Conservation (phyloP, 768 basidiomycete species). For the Phanerochaete carnosa region DNA sequence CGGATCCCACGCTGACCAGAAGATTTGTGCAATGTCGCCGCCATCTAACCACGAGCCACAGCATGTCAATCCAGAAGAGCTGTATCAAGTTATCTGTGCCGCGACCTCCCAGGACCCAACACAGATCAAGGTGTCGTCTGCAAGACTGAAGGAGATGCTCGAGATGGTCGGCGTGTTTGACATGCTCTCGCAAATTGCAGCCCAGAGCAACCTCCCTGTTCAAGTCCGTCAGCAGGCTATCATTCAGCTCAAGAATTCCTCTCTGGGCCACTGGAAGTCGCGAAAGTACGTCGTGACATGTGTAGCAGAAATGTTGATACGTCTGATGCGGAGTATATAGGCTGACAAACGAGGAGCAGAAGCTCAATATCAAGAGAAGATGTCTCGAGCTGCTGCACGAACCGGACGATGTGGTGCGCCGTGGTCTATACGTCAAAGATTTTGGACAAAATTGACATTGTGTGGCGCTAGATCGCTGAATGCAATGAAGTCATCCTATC, state of each 20-base stretch:
- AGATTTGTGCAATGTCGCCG: not conserved
- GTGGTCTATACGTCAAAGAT: not conserved
- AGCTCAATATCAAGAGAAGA: constrained; percentile 59
- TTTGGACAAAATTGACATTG: not conserved
- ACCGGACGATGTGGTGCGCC: constrained; percentile 65
- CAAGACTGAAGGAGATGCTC: constrained; percentile 64
- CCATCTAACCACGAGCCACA: not conserved
- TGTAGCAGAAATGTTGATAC: not conserved
- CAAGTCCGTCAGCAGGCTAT: constrained; percentile 76
- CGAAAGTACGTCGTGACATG: constrained; percentile 52
- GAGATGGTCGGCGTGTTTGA: constrained; percentile 71
- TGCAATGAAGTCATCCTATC: constrained; percentile 73
- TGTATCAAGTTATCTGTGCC: constrained; percentile 60
- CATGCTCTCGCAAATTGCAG: constrained; percentile 70
- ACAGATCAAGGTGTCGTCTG: constrained; percentile 43
- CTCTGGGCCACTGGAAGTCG: constrained; percentile 71
- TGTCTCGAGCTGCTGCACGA: constrained; percentile 72
- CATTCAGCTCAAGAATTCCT: constrained; percentile 86
- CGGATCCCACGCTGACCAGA: not conserved
- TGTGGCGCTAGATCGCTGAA: constrained; percentile 61
- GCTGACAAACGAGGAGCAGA: constrained; percentile 65
- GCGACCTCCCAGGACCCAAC: constrained; percentile 73
- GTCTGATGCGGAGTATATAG: constrained; percentile 34
- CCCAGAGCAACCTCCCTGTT: constrained; percentile 54
- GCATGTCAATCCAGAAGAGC: constrained; percentile 53